Evolutionary conservation across 352 stramenopile genomes (phyloP).

Genomic region (Phytopythium cucurbitacearum): DNA sequence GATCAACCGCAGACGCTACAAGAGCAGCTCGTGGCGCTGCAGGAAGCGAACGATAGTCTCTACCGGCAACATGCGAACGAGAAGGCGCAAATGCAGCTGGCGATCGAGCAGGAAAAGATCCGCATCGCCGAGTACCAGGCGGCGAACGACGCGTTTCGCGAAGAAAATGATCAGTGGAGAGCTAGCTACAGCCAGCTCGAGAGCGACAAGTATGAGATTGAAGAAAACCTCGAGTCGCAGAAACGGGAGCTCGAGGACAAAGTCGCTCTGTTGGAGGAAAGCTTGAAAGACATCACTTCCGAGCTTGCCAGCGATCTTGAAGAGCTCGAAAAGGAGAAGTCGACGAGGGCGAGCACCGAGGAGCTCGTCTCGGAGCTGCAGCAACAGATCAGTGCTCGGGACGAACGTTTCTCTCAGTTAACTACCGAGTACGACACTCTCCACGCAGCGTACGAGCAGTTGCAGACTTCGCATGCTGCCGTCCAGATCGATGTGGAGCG

Average conservation of each 20-base stretch:
- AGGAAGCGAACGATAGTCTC: slow-evolving; percentile 50
- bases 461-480: slow-evolving; percentile 9
- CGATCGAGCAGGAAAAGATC: slow-evolving; percentile 61
- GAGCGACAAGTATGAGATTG: slow-evolving; percentile 32
- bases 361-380: slow-evolving; percentile 41
- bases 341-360: slow-evolving; percentile 21
- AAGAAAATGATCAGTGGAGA: slow-evolving; percentile 59
- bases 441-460: slow-evolving; percentile 26
- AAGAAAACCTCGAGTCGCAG: slow-evolving; percentile 35
- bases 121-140: slow-evolving; percentile 36
- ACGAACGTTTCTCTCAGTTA: slow-evolving; percentile 51
- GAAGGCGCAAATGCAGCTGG: slow-evolving; percentile 74
- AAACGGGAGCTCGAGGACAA: slow-evolving; percentile 45
- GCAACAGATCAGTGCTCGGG: slow-evolving; percentile 47
- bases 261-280: slow-evolving; percentile 42
- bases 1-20: slow-evolving; percentile 34
- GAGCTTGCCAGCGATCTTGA: slow-evolving; percentile 45
- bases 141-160: slow-evolving; percentile 34
- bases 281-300: slow-evolving; percentile 36
- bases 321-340: slow-evolving; percentile 48
- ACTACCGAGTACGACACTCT: slow-evolving; percentile 51
- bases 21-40: slow-evolving; percentile 48
- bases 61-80: slow-evolving; percentile 68
- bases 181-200: slow-evolving; percentile 59
- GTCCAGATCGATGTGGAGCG: slow-evolving; percentile 12